Conservation (phyloP, 331 rosid genomes). For the Cydonia oblonga region DNA sequence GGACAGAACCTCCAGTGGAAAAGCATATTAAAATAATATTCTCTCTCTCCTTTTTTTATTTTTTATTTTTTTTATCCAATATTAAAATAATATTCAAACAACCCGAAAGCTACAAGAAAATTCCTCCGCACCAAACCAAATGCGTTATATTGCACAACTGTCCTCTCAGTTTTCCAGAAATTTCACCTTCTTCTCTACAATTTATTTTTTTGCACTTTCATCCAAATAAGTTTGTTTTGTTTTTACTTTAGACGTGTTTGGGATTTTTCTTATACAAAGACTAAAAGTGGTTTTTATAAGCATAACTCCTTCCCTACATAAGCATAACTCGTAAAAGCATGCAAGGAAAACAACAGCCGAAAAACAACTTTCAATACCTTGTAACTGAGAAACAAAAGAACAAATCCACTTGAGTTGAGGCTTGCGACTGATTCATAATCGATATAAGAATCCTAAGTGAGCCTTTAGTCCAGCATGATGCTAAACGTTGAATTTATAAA, state of each 20-base stretch:
- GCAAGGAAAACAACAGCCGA: background rate
- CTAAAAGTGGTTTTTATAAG: background rate
- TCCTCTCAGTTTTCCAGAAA: background rate
- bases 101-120: slow-evolving; percentile 20
- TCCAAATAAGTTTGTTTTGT: background rate
- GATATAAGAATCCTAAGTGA: too few relatives aligned
- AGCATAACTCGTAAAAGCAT: background rate
- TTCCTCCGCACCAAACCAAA: slow-evolving; percentile 2
- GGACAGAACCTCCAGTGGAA: background rate
- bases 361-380: too few relatives aligned
- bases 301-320: background rate
- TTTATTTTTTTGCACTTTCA: background rate
- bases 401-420: too few relatives aligned
- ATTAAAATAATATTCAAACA: background rate
- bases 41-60: too few relatives aligned
- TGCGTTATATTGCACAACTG: background rate
- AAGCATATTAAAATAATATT: background rate
- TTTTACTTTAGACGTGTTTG: background rate
- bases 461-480: too few relatives aligned
- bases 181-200: background rate
- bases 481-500: too few relatives aligned
- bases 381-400: too few relatives aligned
- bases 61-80: too few relatives aligned
- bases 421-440: too few relatives aligned
- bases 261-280: background rate